Conservation (phyloP, 2,329 filamentous ascomycete genomes). For the Aureobasidium sp. region DNA sequence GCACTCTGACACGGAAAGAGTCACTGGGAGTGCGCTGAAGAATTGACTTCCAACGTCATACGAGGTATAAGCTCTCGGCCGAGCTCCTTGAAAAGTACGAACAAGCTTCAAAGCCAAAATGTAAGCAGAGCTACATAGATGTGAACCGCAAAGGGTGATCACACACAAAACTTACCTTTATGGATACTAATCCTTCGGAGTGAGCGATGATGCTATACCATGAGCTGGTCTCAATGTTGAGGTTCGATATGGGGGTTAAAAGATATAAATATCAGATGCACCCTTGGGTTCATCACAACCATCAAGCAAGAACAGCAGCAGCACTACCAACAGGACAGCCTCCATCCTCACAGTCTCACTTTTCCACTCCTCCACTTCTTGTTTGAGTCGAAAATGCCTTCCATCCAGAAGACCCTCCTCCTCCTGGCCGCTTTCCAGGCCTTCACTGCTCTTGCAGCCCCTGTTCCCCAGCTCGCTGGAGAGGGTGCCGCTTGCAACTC, state of each 20-base stretch:
- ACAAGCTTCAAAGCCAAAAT: not conserved
- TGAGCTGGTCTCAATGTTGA: too few relatives aligned
- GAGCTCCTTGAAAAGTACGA: not conserved
- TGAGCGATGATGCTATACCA: not conserved
- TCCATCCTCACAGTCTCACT: not conserved
- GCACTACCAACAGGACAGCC: too few relatives aligned
- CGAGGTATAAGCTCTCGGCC: constrained; percentile 3
- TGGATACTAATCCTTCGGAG: not conserved
- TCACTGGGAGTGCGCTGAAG: too few relatives aligned
- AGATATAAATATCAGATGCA: not conserved
- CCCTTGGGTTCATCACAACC: not conserved
- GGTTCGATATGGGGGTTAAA: not conserved
- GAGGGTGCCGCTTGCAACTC: constrained; percentile 21
- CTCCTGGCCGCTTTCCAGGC: not conserved
- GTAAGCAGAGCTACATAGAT: not conserved
- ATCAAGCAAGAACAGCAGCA: not conserved
- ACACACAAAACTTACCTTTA: not conserved
- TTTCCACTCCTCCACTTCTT: not conserved
- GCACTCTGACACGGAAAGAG: not conserved
- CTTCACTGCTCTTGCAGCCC: constrained; percentile 15
- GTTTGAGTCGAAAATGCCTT: constrained; percentile 4
- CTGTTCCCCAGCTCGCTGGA: constrained; percentile 22
- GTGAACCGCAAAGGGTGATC: not conserved
- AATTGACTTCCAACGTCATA: not conserved
- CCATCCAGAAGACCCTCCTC: not conserved